Evolutionary conservation across 352 stramenopile genomes (phyloP).

Genomic region (Globisporangium parvum): DNA sequence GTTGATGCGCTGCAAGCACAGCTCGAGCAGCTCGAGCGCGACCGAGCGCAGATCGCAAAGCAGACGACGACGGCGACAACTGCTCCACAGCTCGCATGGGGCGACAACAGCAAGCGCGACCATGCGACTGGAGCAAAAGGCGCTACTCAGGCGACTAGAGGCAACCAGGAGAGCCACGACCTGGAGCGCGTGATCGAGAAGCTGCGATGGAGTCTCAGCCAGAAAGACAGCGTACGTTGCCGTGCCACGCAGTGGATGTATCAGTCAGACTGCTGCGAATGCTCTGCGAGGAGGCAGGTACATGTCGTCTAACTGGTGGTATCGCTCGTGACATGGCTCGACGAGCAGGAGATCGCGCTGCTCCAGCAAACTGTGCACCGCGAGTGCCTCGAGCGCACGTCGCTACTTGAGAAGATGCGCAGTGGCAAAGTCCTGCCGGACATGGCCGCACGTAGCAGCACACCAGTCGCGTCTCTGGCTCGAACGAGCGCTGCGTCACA

Average conservation of each 20-base stretch:
- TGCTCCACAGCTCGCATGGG: slow-evolving; percentile 9
- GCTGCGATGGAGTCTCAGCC: slow-evolving; percentile 29
- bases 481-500: too few species aligned
- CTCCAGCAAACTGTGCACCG: slow-evolving; percentile 79
- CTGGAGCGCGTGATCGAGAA: slow-evolving; percentile 36
- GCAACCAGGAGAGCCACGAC: slow-evolving; percentile 44
- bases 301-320: too few species aligned
- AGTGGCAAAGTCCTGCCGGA: slow-evolving; percentile 65
- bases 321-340: not conserved
- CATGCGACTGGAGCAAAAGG: too few species aligned
- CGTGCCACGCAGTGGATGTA: too few species aligned
- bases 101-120: not conserved
- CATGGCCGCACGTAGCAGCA: slow-evolving; percentile 3
- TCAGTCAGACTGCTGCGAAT: too few species aligned
- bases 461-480: too few species aligned
- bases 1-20: slow-evolving; percentile 24
- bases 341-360: slow-evolving; percentile 54
- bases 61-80: not conserved
- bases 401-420: slow-evolving; percentile 65
- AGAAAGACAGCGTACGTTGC: slow-evolving; percentile 54
- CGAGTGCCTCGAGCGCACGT: slow-evolving; percentile 77
- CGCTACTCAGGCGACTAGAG: not conserved
- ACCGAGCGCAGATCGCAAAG: slow-evolving; percentile 8
- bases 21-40: slow-evolving; percentile 9
- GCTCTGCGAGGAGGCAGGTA: too few species aligned